A percentile compares a stretch with the other conserved stretches of the same genome.
Evolutionary conservation across 164 flowering plant species (phyloP).

Genomic region (Kalanchoe fedtschenkoi): DNA sequence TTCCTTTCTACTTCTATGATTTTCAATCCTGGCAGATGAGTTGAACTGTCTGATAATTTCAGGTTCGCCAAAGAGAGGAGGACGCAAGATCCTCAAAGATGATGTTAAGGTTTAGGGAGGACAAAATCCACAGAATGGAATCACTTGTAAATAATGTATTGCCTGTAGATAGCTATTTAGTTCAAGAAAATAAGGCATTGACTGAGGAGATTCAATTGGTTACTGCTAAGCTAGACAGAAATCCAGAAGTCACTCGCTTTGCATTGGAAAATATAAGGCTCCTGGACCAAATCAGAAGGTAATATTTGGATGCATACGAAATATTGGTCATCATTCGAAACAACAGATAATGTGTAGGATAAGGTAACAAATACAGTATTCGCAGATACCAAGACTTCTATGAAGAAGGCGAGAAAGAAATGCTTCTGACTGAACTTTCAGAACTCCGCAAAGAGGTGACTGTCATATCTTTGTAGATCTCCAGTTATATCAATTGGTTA

Average conservation of each 20-base stretch:
- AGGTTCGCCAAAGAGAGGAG: constrained; percentile 98
- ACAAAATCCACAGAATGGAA: constrained; percentile 90
- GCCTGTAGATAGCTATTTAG: constrained; percentile 50
- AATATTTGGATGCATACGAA: constrained; percentile 5
- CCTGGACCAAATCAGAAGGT: constrained; percentile 83
- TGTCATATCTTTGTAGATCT: constrained; percentile 6
- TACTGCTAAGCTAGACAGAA: constrained; percentile 61
- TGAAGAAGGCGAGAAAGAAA: constrained; percentile 92
- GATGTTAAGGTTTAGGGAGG: constrained; percentile 91
- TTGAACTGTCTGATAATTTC: background rate
- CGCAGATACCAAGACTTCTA: constrained; percentile 84
- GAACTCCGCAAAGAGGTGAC: constrained; percentile 66
- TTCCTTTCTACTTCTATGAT: background rate
- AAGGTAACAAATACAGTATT: background rate
- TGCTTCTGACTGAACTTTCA: constrained; percentile 61
- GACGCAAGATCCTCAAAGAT: constrained; percentile 72
- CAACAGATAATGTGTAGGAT: constrained; percentile 3
- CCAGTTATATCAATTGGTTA: background rate
- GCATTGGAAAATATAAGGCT: constrained; percentile 93
- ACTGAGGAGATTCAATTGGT: constrained; percentile 67
- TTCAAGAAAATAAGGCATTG: constrained; percentile 62
- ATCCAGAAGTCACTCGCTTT: constrained; percentile 97
- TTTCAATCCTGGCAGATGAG: background rate
- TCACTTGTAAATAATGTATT: constrained; percentile 44
- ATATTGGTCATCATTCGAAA: constrained; percentile 1